These are phyloP conservation scores for Aspergillus ellipticus DNA, from an alignment of 495 filamentous ascomycete species.

Conservation along the genomic window DNA sequence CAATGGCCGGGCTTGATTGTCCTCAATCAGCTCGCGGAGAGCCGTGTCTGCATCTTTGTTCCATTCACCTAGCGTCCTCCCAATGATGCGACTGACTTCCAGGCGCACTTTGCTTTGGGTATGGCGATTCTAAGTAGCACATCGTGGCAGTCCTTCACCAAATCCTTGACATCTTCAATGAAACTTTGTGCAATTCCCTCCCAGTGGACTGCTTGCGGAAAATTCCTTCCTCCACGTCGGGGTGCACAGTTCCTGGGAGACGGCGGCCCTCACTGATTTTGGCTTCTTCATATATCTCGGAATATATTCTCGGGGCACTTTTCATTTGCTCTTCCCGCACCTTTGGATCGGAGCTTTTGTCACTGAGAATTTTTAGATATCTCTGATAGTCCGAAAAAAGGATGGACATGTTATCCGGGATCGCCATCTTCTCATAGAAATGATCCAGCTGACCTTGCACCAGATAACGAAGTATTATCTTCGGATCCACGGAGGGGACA, in stretches of 20 bases:
- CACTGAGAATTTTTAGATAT: too few species aligned
- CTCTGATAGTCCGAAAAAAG: too few species aligned
- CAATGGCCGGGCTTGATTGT: too few species aligned
- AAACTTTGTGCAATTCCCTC: neutral
- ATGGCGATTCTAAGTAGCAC: slow-evolving; percentile 7
- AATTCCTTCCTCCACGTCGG: slow-evolving; percentile 10
- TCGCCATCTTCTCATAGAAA: too few species aligned
- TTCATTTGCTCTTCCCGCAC: too few species aligned
- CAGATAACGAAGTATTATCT: slow-evolving; percentile 1
- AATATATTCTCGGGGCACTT: too few species aligned
- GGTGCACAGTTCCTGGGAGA: slow-evolving; percentile 3
- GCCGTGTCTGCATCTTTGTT: slow-evolving; percentile 4
- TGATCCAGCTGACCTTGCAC: neutral
- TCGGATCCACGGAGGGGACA: neutral
- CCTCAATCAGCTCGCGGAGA: slow-evolving; percentile 3
- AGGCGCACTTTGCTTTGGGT: slow-evolving; percentile 9
- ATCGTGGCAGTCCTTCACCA: slow-evolving; percentile 1
- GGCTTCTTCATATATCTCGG: slow-evolving; percentile 6
- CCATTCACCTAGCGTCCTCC: neutral
- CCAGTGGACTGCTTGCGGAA: slow-evolving; percentile 11
- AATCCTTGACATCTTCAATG: slow-evolving; percentile 2
- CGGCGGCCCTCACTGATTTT: neutral
- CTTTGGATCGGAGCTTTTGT: too few species aligned
- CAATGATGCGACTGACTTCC: slow-evolving; percentile 4
- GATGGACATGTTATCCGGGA: too few species aligned